A percentile compares a stretch with the other conserved stretches of the same genome.
Conservation (phyloP, 179 eudicot species). For the Silene coronaria region DNA sequence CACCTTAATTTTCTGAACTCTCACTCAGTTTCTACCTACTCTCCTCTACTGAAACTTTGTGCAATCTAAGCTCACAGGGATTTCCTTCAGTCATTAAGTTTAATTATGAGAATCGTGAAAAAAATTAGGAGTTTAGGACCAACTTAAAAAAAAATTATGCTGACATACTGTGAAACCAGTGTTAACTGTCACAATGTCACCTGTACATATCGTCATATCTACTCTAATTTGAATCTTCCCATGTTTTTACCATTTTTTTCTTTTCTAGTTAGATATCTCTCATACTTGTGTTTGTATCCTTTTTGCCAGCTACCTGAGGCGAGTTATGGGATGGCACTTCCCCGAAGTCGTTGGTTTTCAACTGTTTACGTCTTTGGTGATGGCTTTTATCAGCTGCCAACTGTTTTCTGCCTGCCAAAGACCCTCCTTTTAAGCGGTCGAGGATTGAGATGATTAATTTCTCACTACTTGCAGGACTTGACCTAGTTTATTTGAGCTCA, state of each 20-base stretch:
- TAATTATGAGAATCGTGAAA: background rate
- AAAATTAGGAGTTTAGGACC: background rate
- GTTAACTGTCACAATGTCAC: background rate
- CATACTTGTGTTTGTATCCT: conserved; percentile 9
- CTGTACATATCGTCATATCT: background rate
- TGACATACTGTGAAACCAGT: background rate
- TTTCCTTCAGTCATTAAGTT: too few relatives aligned
- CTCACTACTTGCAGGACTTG: background rate
- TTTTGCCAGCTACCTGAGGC: conserved; percentile 67
- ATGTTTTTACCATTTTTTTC: background rate
- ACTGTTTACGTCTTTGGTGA: conserved; percentile 63
- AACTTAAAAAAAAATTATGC: background rate
- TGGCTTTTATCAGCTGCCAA: conserved; percentile 96
- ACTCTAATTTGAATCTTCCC: background rate
- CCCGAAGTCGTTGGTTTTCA: conserved; percentile 90
- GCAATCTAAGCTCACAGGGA: too few relatives aligned
- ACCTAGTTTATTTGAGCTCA: background rate
- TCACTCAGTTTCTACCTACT: too few relatives aligned
- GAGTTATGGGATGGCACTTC: conserved; percentile 87
- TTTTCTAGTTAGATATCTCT: background rate
- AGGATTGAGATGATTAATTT: background rate
- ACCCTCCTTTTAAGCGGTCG: conserved; percentile 34
- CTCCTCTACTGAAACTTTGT: too few relatives aligned
- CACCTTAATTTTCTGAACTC: too few relatives aligned
- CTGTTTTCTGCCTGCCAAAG: conserved; percentile 83